Percentiles rank a stretch among this genome's conserved stretches.
Evolutionary conservation across 371 early-diverging fungal species (phyloP).

Genomic region (Thermomucor indicae-seudaticae): DNA sequence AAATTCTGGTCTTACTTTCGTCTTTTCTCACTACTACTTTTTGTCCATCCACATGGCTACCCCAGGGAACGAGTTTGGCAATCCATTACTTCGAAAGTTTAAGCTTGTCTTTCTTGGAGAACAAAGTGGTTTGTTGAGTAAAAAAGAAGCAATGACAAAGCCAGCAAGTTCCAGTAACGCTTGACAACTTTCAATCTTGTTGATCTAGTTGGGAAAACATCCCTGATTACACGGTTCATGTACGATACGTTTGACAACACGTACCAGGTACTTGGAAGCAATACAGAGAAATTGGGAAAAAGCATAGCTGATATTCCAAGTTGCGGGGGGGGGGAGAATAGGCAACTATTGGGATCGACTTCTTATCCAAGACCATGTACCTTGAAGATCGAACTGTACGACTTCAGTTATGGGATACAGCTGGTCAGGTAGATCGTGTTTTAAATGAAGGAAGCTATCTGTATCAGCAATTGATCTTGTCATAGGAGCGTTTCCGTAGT

Average conservation of each 20-base stretch:
- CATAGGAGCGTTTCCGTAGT: conserved; percentile 92
- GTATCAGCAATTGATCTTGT: too few relatives aligned
- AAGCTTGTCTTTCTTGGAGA: conserved; percentile 96
- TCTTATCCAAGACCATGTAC: conserved; percentile 97
- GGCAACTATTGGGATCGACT: conserved; percentile 99
- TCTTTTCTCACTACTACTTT: conserved; percentile 13
- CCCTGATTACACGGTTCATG: conserved; percentile 98
- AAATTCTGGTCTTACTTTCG: too few relatives aligned
- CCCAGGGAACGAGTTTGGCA: conserved; percentile 46
- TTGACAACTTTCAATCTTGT: not conserved
- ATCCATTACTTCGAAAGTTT: conserved; percentile 83
- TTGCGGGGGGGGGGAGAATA: conserved; percentile 16
- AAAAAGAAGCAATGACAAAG: not conserved
- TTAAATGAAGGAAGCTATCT: not conserved
- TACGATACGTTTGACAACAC: conserved; percentile 96
- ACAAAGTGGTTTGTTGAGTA: conserved; percentile 80
- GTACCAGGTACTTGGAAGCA: conserved; percentile 55
- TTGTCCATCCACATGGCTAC: conserved; percentile 22
- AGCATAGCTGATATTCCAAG: not conserved
- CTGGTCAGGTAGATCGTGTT: conserved; percentile 83
- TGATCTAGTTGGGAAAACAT: conserved; percentile 93
- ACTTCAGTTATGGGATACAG: conserved; percentile 99
- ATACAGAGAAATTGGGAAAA: not conserved
- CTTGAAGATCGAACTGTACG: conserved; percentile 95
- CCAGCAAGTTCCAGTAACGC: not conserved